Evolutionary conservation across 305 asterid species (phyloP), one percentile per base, ranked within the genome.

Genomic region (Fraxinus albicans): DNA sequence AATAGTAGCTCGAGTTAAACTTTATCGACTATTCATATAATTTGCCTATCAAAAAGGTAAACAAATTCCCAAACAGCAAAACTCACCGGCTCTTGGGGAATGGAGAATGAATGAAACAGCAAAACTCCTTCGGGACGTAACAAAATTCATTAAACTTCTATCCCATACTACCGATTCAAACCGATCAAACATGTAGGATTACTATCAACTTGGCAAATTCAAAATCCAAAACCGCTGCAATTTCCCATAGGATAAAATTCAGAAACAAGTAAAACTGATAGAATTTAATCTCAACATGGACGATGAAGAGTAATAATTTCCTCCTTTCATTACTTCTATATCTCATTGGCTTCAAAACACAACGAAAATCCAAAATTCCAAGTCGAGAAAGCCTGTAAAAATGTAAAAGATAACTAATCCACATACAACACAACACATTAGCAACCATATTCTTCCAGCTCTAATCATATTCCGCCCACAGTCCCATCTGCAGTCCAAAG

Each of bases 371-470:
- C 74, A 65, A 69, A 69, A 69, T 69, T 29, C 36, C 8, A 69
- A 27, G 19, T 25, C 8, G 13, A 29, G 33, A 27, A 25, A 10
- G 36, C 74, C 8, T 17, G 8, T 15, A 8, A 47, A 73, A 19
- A 35, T 15, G 47, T 42, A 38, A 13, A 79, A 40, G 27, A 35
- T 10, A 65, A 79, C 58, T 17, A 38, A 29, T 70, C 78, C 83
- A 42, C 36, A 4, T 72, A 80, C 77, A 81, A 58, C 21, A 81
- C 84, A 38, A 58, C 44, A 72, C 44, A 27, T 60, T n/a, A 44
- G 10, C 33, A 15, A 34, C 8, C 50, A 19, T 35, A 72, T 3
- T 40, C 27, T 67, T 67, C 77, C 29, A 42, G 2, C 31, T 19
- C 74, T 12, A 27, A 67, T 23, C 75, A 69, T 10, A 12, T 65